Percentiles rank a stretch among this genome's conserved stretches.
phyloP scores from a whole-genome alignment of 1,284 basidiomycete species.

The Cutaneotrichosporon cutaneum region DNA sequence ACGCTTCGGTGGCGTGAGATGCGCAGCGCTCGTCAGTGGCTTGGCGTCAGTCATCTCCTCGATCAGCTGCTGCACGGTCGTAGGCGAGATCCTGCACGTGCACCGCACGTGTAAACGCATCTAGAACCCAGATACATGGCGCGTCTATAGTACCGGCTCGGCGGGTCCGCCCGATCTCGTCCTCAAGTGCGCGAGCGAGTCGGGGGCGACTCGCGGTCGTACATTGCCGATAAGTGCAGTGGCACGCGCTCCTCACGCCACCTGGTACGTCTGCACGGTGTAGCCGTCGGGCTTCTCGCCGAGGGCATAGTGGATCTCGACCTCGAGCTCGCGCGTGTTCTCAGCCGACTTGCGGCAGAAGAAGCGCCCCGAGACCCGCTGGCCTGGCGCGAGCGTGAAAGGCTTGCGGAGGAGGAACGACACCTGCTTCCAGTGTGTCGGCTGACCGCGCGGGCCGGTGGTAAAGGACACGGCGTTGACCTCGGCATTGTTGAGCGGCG shows the following conservation, averaged over 20 bases:
- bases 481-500: constrained; percentile 25
- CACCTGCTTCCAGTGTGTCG: constrained; percentile 99
- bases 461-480: constrained; percentile 68
- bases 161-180: too few relatives aligned
- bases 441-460: constrained; percentile 75
- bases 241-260: constrained; percentile 14
- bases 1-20: not conserved
- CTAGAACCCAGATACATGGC: not conserved
- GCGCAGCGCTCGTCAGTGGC: not conserved
- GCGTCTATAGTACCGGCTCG: not conserved
- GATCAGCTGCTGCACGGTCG: not conserved
- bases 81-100: not conserved
- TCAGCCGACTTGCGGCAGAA: constrained; percentile 72
- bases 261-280: constrained; percentile 41
- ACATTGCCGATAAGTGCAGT: not conserved
- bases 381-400: constrained; percentile 70
- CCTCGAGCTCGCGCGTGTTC: constrained; percentile 86
- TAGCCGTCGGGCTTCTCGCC: constrained; percentile 22
- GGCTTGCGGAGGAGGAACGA: constrained; percentile 82
- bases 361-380: constrained; percentile 71
- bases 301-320: constrained; percentile 74
- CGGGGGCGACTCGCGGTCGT: not conserved
- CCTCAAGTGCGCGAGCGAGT: not conserved
- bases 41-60: not conserved
- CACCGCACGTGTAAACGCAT: not conserved